A percentile compares a stretch with the other conserved stretches of the same genome.
Evolutionary conservation across 441 rosid species (phyloP).

Genomic region (Biscutella laevigata): DNA sequence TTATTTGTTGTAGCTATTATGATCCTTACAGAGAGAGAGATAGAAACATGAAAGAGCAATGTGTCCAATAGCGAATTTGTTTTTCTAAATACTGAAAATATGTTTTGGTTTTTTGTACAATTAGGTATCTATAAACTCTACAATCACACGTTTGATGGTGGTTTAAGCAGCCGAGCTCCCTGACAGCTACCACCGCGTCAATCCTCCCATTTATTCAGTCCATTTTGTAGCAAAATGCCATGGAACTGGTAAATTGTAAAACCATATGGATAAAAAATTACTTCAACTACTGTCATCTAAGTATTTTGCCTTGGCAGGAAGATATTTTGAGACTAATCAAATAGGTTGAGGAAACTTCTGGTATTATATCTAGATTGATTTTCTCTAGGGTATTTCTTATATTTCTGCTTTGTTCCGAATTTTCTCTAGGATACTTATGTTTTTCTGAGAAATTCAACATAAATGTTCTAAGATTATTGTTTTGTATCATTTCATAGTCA

Average conservation of each 20-base stretch:
- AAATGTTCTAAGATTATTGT: conserved; percentile 13
- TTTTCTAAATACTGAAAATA: conserved; percentile 1
- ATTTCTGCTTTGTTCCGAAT: not conserved
- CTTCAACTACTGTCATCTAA: not conserved
- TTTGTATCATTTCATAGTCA: conserved; percentile 37
- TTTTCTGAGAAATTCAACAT: conserved; percentile 4
- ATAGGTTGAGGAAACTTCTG: conserved; percentile 65
- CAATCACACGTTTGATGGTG: conserved; percentile 38
- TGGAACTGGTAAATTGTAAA: conserved; percentile 57
- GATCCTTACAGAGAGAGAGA: not conserved
- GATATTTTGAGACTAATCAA: conserved; percentile 78
- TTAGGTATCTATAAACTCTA: conserved; percentile 64
- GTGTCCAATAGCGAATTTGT: not conserved
- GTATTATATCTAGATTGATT: conserved; percentile 31
- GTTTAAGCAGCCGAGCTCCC: conserved; percentile 38
- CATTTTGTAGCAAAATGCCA: conserved; percentile 70
- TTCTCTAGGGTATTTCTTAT: not conserved
- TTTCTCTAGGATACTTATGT: no score
- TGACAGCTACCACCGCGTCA: conserved; percentile 36
- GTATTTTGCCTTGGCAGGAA: conserved; percentile 47
- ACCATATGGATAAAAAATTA: not conserved
- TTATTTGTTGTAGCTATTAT: not conserved
- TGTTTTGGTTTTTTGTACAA: conserved; percentile 19
- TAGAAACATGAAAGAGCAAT: conserved; percentile 4
- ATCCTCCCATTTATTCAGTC: conserved; percentile 72